Percentiles rank a stretch among this genome's conserved stretches.
Evolutionary conservation across 768 basidiomycete genomes (phyloP).

Genomic region (Lactifluus pinguis): DNA sequence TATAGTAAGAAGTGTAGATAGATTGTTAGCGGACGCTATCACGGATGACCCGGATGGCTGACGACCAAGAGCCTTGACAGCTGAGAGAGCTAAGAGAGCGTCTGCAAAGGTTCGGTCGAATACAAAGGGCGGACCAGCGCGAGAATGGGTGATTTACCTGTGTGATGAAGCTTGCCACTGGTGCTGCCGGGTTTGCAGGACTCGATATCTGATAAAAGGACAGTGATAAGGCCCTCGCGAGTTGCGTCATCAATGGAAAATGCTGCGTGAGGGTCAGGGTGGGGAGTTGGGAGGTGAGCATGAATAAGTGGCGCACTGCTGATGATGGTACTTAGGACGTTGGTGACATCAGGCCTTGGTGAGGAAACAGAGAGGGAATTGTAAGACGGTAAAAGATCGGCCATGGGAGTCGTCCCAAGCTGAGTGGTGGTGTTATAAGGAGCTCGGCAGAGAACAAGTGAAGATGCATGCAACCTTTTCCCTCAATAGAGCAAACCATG

Average conservation of each 20-base stretch:
- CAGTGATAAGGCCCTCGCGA: conserved; percentile 3
- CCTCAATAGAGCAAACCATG: background rate
- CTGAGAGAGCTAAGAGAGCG: conserved; percentile 53
- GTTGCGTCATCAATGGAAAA: background rate
- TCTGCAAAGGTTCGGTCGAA: conserved; percentile 35
- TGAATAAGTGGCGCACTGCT: conserved; percentile 30
- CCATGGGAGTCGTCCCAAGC: conserved; percentile 28
- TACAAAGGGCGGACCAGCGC: background rate
- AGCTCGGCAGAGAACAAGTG: background rate
- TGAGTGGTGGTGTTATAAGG: background rate
- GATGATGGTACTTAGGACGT: conserved; percentile 43
- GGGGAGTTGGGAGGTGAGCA: conserved; percentile 27
- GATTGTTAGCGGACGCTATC: conserved; percentile 45
- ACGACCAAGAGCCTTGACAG: conserved; percentile 69
- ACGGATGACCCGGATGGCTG: conserved; percentile 58
- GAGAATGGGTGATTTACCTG: background rate
- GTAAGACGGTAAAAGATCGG: conserved; percentile 39
- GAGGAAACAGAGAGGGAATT: conserved; percentile 25
- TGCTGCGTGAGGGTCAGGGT: conserved; percentile 39
- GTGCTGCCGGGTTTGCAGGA: conserved; percentile 11
- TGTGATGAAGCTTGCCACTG: conserved; percentile 8
- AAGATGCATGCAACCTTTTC: conserved; percentile 3
- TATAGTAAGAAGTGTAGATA: conserved; percentile 46
- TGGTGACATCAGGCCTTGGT: conserved; percentile 31
- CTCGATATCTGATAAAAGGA: conserved; percentile 3